A percentile compares a stretch with the other conserved stretches of the same genome.
Conservation (phyloP, 2,329 filamentous ascomycete species). For the Xylariaceae sp. region DNA sequence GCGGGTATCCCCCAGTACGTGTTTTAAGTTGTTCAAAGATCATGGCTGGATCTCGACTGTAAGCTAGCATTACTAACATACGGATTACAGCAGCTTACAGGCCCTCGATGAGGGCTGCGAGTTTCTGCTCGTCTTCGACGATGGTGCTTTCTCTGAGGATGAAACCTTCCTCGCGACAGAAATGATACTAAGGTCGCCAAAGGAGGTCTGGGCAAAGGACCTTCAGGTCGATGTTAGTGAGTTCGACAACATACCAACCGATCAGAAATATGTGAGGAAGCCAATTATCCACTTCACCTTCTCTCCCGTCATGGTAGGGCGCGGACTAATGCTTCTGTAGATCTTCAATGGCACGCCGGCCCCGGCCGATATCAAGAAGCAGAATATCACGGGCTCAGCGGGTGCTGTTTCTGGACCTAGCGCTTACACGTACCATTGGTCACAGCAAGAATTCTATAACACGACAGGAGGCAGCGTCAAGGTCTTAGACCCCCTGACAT, state of each 20-base stretch:
- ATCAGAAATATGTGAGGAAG: constrained; percentile 41
- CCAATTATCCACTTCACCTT: not conserved
- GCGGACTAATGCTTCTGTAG: constrained; percentile 17
- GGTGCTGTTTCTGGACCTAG: constrained; percentile 38
- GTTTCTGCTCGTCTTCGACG: constrained; percentile 58
- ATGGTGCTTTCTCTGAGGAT: constrained; percentile 56
- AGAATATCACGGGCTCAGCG: constrained; percentile 45
- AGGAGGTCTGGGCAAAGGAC: constrained; percentile 53
- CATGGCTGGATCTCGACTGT: constrained; percentile 37
- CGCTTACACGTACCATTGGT: constrained; percentile 50
- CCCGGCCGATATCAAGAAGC: constrained; percentile 42
- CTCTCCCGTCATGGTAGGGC: not conserved
- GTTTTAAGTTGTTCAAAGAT: not conserved
- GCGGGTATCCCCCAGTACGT: constrained; percentile 15
- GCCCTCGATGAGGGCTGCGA: constrained; percentile 53
- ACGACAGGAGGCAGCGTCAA: constrained; percentile 57
- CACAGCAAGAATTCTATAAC: constrained; percentile 46
- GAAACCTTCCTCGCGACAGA: constrained; percentile 55
- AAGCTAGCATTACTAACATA: not conserved
- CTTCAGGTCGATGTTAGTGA: constrained; percentile 45
- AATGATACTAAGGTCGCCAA: constrained; percentile 48
- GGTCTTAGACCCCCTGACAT: constrained; percentile 53
- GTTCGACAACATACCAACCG: constrained; percentile 45
- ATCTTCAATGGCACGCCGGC: constrained; percentile 51
- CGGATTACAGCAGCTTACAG: constrained; percentile 41